These are phyloP conservation scores for Trichoderma semiorbis DNA, from an alignment of 2,329 filamentous ascomycete genomes.

Conservation along the genomic window DNA sequence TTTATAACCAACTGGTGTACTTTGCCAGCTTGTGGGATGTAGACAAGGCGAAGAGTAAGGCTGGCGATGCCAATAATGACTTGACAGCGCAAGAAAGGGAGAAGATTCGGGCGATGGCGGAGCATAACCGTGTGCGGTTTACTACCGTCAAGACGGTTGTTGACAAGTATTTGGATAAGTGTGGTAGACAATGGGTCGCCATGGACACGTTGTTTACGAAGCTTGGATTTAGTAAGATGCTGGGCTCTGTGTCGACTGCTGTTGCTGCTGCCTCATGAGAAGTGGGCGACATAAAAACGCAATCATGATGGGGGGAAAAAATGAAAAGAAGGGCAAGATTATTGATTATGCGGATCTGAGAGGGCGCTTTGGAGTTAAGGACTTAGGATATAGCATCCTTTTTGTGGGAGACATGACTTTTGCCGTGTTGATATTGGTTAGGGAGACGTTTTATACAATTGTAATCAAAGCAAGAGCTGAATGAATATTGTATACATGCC, in stretches of 20 bases:
- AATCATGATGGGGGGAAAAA: not conserved
- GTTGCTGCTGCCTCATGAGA: not conserved
- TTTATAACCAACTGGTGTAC: conserved; percentile 95
- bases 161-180: conserved; percentile 82
- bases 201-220: conserved; percentile 85
- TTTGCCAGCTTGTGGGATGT: conserved; percentile 83
- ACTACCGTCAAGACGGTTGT: conserved; percentile 71
- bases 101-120: conserved; percentile 67
- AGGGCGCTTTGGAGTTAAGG: not conserved
- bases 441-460: not conserved
- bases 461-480: not conserved
- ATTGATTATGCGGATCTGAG: not conserved
- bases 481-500: not conserved
- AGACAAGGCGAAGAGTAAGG: conserved; percentile 66
- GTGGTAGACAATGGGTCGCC: conserved; percentile 86
- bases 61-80: conserved; percentile 46
- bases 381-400: not conserved
- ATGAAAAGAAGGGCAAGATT: not conserved
- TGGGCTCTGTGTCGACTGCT: conserved; percentile 13
- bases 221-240: conserved; percentile 49
- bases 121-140: conserved; percentile 80
- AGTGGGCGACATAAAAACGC: not conserved
- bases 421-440: not conserved
- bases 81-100: conserved; percentile 53
- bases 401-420: not conserved